These are phyloP conservation scores for Pythium oligandrum DNA, from an alignment of 352 stramenopile genomes.

Conservation along the genomic window DNA sequence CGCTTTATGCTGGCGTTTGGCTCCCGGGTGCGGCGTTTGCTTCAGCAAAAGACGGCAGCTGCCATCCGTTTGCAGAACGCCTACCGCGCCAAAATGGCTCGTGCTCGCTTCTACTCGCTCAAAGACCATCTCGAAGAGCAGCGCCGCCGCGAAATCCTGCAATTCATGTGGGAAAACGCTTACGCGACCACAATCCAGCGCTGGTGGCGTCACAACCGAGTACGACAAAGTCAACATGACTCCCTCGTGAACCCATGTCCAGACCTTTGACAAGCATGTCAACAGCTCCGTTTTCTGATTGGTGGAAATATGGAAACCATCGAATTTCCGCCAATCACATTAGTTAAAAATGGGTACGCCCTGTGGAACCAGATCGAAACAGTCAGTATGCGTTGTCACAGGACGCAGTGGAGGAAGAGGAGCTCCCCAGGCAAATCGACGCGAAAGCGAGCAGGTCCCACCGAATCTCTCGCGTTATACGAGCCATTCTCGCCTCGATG, in stretches of 20 bases:
- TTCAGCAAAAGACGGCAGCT: conserved; percentile 22
- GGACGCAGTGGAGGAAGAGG: no score
- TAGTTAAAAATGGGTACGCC: no score
- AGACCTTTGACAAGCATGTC: no score
- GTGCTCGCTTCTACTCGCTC: conserved; percentile 49
- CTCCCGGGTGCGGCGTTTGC: conserved; percentile 23
- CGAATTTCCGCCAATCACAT: no score
- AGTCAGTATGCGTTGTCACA: no score
- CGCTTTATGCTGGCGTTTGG: conserved; percentile 35
- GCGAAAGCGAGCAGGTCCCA: no score
- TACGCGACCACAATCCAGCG: conserved; percentile 64
- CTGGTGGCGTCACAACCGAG: conserved; percentile 33
- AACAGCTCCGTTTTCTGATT: no score
- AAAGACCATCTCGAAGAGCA: conserved; percentile 57
- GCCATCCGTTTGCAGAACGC: conserved; percentile 48
- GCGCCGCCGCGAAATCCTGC: conserved; percentile 38
- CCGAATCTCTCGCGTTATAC: background rate
- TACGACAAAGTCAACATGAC: no score
- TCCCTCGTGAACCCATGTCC: no score
- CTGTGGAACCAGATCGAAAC: no score
- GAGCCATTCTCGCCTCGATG: conserved; percentile 2
- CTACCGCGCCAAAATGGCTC: conserved; percentile 56
- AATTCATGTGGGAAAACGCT: conserved; percentile 66
- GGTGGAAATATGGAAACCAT: no score
- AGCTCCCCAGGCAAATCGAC: no score